Evolutionary conservation across 208 protist genomes (phyloP).

Genomic region (Kentomonas sorsogonicus): DNA sequence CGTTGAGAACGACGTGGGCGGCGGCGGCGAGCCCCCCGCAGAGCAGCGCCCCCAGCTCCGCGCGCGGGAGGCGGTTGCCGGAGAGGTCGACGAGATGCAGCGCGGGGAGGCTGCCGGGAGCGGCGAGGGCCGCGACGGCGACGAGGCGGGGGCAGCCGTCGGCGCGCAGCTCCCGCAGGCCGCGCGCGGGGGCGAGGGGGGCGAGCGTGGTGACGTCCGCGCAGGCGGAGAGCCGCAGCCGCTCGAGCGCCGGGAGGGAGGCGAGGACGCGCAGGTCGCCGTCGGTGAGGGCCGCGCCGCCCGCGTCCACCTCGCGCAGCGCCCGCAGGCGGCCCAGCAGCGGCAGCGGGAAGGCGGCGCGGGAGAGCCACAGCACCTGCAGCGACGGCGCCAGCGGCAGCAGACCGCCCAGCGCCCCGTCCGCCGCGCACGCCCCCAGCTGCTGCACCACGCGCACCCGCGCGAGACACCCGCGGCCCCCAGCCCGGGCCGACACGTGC

Average conservation of each 20-base stretch:
- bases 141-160: constrained; percentile 20
- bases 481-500: constrained; percentile 8
- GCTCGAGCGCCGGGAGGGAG: constrained; percentile 23
- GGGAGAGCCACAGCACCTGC: constrained; percentile 15
- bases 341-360: constrained; percentile 23
- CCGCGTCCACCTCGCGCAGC: constrained; percentile 25
- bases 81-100: constrained; percentile 26
- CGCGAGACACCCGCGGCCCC: constrained; percentile 3
- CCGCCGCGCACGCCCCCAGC: constrained; percentile 12
- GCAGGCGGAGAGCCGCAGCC: constrained; percentile 33
- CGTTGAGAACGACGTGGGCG: constrained; percentile 11
- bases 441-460: constrained; percentile 20
- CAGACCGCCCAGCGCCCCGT: constrained; percentile 21
- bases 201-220: constrained; percentile 28
- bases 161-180: constrained; percentile 17
- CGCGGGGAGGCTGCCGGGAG: constrained; percentile 9
- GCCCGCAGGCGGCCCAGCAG: constrained; percentile 18
- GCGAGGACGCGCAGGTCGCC: constrained; percentile 29
- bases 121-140: constrained; percentile 16
- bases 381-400: constrained; percentile 21
- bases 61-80: constrained; percentile 18
- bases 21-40: constrained; percentile 1
- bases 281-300: constrained; percentile 31
- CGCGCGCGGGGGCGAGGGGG: constrained; percentile 16
- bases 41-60: constrained; percentile 16